A percentile compares a stretch with the other conserved stretches of the same genome.
phyloP scores from a whole-genome alignment of 257 asterid genomes.

The Ilex asprella region DNA sequence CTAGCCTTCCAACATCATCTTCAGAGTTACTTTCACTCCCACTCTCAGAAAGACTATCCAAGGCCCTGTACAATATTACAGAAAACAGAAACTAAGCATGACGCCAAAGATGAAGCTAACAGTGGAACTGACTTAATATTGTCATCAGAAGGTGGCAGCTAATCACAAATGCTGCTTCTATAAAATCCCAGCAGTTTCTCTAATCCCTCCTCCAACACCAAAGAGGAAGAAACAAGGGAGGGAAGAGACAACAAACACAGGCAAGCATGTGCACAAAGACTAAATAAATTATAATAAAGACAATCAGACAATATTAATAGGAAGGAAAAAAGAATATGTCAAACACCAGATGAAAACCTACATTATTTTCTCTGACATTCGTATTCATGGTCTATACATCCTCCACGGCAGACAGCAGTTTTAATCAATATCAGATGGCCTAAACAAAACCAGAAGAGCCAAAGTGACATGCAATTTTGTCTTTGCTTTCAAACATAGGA shows the following conservation, averaged over 20 bases:
- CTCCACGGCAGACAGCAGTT: too few relatives aligned
- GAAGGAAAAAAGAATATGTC: too few relatives aligned
- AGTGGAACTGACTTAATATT: background rate
- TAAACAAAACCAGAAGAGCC: too few relatives aligned
- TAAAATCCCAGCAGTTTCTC: background rate
- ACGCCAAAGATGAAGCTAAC: background rate
- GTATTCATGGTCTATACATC: too few relatives aligned
- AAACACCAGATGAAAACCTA: too few relatives aligned
- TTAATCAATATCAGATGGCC: too few relatives aligned
- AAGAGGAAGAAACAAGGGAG: too few relatives aligned
- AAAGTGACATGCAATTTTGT: too few relatives aligned
- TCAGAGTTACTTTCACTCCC: constrained; percentile 58
- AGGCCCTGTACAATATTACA: constrained; percentile 37
- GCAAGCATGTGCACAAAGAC: background rate
- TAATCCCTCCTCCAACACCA: background rate
- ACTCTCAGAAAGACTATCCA: constrained; percentile 44
- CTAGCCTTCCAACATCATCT: constrained; percentile 25
- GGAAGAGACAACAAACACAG: background rate
- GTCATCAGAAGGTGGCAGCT: background rate
- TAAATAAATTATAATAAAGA: too few relatives aligned
- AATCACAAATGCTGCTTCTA: background rate
- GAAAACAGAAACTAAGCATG: background rate
- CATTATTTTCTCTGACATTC: too few relatives aligned
- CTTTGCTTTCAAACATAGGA: too few relatives aligned
- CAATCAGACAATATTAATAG: too few relatives aligned